Base-by-base conservation (phyloP, 495 filamentous ascomycete species). In the Clavariopsis aquatica region DNA sequence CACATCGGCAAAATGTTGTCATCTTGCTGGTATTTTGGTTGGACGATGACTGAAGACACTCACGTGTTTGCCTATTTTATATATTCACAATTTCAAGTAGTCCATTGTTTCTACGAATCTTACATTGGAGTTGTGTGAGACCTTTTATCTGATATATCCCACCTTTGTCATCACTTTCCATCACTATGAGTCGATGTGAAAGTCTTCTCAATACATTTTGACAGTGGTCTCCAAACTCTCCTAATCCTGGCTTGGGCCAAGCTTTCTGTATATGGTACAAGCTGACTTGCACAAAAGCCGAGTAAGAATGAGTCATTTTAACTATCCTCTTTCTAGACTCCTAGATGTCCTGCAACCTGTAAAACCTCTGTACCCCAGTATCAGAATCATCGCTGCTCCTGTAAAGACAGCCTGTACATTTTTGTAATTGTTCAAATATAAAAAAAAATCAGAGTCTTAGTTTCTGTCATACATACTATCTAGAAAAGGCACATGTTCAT, bases 1-100 rank as follows among this genome's bases (percentile, higher is more conserved):
- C 66, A 64, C 22, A 52, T 69, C 66, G 66, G 66, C 66, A 69
- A 69, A 64, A 41, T 8, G 3, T 51, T 60, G 20, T 51, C 28
- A 47, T 26, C 22, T 51, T 52, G 24, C 12, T 28, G 22, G 26
- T n/a, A 34, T 61, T 7, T 24, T n/a, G n/a, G n/a, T n/a, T n/a
- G n/a, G n/a, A n/a, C 22, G 31, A 24, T 52, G 4, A 23, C 41
- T 49, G 19, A 17, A 24, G 17, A 12, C 56, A 47, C 43, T 49
- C 45, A 61, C 36, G 9, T 55, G 3, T 56, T 43, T 15, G 26
- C n/a, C 17, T 12, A 20, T 54, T 31, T 54, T 24, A 2, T 29
- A 3, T n/a, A 17, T 43, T 10, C 13, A 43, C 3, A n/a, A 43
- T n/a, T 2, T 8, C 4, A 28, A 1, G 12, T 34, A 34, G 2